A percentile compares a stretch with the other conserved stretches of the same genome.
Evolutionary conservation across 2,329 filamentous ascomycete genomes (phyloP).

Genomic region (Nigrospora oryzae): DNA sequence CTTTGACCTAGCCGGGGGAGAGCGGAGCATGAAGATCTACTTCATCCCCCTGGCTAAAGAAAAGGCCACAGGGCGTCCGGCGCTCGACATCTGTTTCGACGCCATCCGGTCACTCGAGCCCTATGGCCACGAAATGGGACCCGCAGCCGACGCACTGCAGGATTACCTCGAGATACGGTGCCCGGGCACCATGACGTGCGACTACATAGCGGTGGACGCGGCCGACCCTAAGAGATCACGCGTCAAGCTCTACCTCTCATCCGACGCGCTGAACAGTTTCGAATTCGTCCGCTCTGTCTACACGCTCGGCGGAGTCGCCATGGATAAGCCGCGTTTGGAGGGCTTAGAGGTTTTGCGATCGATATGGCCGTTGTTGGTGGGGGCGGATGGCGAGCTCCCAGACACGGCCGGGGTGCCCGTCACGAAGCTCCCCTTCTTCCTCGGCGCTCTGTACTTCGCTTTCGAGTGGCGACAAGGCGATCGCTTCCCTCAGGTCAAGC

Average conservation of each 20-base stretch:
- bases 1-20: no score
- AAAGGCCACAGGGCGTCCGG: no score
- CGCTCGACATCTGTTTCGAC: no score
- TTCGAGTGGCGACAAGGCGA: neutral
- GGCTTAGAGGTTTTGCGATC: neutral
- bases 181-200: no score
- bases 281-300: neutral
- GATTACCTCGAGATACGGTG: no score
- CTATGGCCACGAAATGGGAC: no score
- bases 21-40: no score
- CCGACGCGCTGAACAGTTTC: neutral
- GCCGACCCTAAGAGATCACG: neutral
- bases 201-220: no score
- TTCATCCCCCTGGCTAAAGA: no score
- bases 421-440: neutral
- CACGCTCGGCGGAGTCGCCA: neutral
- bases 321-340: neutral
- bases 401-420: neutral
- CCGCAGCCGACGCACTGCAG: no score
- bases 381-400: neutral
- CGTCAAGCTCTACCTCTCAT: neutral
- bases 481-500: neutral
- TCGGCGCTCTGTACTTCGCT: neutral
- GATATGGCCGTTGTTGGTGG: neutral
- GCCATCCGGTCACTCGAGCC: no score